Base-by-base conservation (phyloP, 306 rosid species). In the Herpetospermum pedunculosum region DNA sequence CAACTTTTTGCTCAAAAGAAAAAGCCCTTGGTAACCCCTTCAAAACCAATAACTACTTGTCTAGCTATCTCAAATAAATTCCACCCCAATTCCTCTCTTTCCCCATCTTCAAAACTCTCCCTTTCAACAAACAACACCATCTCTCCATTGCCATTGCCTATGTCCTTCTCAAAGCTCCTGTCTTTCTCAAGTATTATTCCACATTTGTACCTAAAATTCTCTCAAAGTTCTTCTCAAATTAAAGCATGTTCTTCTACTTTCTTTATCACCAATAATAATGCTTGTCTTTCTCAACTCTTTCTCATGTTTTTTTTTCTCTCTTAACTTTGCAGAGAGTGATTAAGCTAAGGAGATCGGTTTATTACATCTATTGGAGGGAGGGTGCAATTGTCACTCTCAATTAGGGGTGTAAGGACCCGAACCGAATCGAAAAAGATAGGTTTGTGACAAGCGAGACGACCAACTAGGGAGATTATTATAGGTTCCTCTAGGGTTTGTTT, bases 1-100 rank as follows among this genome's bases (percentile, higher is more conserved):
- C 54, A 58, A 76, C 96, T 85, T 88, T 90, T 77, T 75, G 77
- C 81, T 58, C 71, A 79, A 86, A 87, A 80, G 84, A 30, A 71
- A 47, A 15, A 35, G 1, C 55, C 55, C 82, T 69, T 21, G 7
- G 6, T n/a, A 8, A 54, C 62, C 60, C 70, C 16, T 44, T 1
- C 41, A n/a, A 29, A 37, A 43, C 25, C 13, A 0, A 44, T 15
- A 13, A 14, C 35, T 37, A 25, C 37, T n/a, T 43, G 21, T 29
- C n/a, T n/a, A n/a, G n/a, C n/a, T n/a, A n/a, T n/a, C n/a, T n/a
- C n/a, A n/a, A n/a, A n/a, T n/a, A n/a, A n/a, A n/a, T n/a, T n/a
- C n/a, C n/a, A n/a, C n/a, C n/a, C n/a, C n/a, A n/a, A n/a, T n/a
- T n/a, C n/a, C n/a, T n/a, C n/a, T n/a, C n/a, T n/a, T 58, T 63